phyloP scores from a whole-genome alignment of 495 filamentous ascomycete species.

The Xanthoparmelia taractica region DNA sequence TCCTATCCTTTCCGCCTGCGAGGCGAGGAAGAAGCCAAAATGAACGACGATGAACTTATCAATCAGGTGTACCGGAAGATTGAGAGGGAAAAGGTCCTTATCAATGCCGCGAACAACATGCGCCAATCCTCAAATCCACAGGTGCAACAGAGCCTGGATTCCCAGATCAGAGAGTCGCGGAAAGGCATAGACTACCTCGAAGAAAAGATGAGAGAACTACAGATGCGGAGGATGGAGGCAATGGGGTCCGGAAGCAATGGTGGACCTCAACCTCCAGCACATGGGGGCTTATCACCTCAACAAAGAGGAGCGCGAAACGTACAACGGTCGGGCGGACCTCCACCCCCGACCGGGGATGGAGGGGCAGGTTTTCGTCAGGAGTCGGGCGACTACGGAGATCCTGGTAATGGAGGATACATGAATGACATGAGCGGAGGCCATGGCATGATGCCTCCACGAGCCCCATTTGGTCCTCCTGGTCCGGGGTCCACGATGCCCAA shows the following conservation, averaged over 20 bases:
- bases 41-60: conserved; percentile 71
- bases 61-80: conserved; percentile 93
- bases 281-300: conserved; percentile 35
- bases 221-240: conserved; percentile 65
- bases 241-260: conserved; percentile 40
- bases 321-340: conserved; percentile 37
- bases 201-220: conserved; percentile 77
- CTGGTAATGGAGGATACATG: conserved; percentile 47
- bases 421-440: conserved; percentile 41
- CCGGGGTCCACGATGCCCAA: conserved; percentile 64
- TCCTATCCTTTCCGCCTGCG: not conserved
- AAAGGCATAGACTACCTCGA: conserved; percentile 93
- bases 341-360: conserved; percentile 62
- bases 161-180: conserved; percentile 84
- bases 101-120: conserved; percentile 90
- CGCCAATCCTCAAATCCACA: conserved; percentile 87
- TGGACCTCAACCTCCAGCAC: conserved; percentile 35
- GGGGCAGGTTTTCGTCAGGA: conserved; percentile 42
- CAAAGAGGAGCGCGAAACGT: conserved; percentile 29
- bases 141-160: conserved; percentile 80
- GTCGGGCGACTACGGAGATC: conserved; percentile 46
- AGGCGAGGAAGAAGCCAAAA: conserved; percentile 36
- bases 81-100: conserved; percentile 91
- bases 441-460: conserved; percentile 73
- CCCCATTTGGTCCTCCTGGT: conserved; percentile 69